Conservation (phyloP, 1,284 basidiomycete genomes). For the Moesziomyces antarcticus region DNA sequence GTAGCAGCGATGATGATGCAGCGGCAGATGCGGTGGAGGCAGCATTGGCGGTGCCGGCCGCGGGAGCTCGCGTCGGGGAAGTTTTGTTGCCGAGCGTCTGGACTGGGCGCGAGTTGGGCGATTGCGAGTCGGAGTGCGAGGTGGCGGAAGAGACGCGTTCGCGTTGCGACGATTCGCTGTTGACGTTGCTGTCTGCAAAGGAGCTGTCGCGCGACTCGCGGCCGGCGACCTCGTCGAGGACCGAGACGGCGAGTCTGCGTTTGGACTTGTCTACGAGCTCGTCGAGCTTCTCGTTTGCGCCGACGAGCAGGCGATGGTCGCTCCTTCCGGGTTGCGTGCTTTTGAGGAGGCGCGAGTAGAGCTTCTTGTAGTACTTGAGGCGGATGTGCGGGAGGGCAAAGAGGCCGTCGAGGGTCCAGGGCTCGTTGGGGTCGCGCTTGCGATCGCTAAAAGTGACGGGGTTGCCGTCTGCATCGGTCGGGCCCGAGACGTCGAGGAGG, state of each 20-base stretch:
- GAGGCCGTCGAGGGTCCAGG: conserved; percentile 86
- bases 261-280: conserved; percentile 75
- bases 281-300: conserved; percentile 85
- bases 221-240: conserved; percentile 45
- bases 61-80: conserved; percentile 7
- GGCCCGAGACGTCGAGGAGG: conserved; percentile 76
- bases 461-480: conserved; percentile 47
- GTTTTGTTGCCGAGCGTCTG: conserved; percentile 12
- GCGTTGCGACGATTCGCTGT: conserved; percentile 37
- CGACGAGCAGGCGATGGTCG: conserved; percentile 83
- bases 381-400: conserved; percentile 87
- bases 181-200: conserved; percentile 48
- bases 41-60: conserved; percentile 17
- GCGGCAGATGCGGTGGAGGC: conserved; percentile 1
- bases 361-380: conserved; percentile 89
- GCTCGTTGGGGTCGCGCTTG: conserved; percentile 46
- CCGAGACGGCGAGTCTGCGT: conserved; percentile 44
- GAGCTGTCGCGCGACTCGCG: conserved; percentile 50
- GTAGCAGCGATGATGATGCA: conserved; percentile 4
- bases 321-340: conserved; percentile 87
- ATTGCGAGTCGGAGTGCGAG: conserved; percentile 38
- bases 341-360: conserved; percentile 87
- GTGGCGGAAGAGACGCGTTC: conserved; percentile 54
- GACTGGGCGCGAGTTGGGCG: conserved; percentile 25
- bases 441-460: conserved; percentile 49